These are phyloP conservation scores for Marchantia polymorpha DNA, from an alignment of 225 moss, liverwort and hornwort species.

Conservation along the genomic window DNA sequence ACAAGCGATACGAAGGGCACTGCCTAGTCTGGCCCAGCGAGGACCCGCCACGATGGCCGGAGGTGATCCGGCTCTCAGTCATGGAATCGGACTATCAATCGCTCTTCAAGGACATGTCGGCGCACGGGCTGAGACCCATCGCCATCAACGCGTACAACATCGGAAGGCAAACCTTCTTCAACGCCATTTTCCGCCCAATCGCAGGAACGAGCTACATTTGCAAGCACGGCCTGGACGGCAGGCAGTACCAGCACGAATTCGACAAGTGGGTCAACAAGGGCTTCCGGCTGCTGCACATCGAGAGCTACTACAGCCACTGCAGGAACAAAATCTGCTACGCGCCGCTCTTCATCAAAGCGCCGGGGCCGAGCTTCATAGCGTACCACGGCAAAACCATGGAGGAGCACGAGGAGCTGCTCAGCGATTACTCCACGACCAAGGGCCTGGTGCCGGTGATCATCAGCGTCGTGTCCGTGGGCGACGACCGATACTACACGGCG, in stretches of 20 bases:
- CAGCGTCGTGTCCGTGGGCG: conserved; percentile 3
- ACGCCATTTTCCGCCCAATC: conserved; percentile 11
- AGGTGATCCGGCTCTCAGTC: conserved; percentile 13
- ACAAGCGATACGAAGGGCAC: conserved; percentile 10
- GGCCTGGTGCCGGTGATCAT: conserved; percentile 7
- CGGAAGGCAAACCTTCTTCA: conserved; percentile 12
- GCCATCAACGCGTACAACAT: conserved; percentile 8
- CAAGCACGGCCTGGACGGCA: conserved; percentile 10
- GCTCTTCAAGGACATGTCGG: background rate
- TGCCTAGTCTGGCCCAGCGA: conserved; percentile 8
- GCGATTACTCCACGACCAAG: conserved; percentile 8
- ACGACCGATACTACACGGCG: conserved; percentile 4
- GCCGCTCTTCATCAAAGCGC: background rate
- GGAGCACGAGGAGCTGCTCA: conserved; percentile 11
- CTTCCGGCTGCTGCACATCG: conserved; percentile 7
- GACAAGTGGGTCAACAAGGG: conserved; percentile 8
- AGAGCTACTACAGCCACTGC: conserved; percentile 18
- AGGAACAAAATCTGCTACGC: conserved; percentile 13
- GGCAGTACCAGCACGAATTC: conserved; percentile 1
- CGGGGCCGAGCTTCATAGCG: conserved; percentile 11
- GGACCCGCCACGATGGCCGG: conserved; percentile 5
- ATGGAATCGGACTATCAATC: conserved; percentile 11
- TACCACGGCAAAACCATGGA: conserved; percentile 16
- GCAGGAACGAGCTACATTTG: background rate
- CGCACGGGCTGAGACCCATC: background rate